phyloP scores from a whole-genome alignment of 2,329 filamentous ascomycete genomes.

The Colletotrichum noveboracense region DNA sequence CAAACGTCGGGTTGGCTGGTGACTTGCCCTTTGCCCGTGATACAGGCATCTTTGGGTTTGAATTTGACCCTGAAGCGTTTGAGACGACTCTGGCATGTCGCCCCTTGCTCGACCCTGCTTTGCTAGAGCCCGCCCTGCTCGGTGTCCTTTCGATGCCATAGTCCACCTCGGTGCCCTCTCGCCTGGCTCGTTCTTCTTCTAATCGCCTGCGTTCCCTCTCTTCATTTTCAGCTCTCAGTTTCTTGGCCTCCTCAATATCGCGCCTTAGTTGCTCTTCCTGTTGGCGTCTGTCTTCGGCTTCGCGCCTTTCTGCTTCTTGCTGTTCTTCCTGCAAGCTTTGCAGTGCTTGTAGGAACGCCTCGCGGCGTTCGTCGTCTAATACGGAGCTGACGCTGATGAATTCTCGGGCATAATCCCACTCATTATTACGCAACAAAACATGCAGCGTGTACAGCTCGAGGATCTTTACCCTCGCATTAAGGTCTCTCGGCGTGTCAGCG shows the following conservation, averaged over 20 bases:
- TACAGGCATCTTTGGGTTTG: slow-evolving; percentile 27
- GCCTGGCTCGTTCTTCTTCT: slow-evolving; percentile 57
- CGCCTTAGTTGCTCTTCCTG: slow-evolving; percentile 62
- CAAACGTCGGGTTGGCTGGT: slow-evolving; percentile 41
- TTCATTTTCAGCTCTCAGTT: slow-evolving; percentile 63
- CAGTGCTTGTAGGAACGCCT: slow-evolving; percentile 86
- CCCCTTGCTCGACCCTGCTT: slow-evolving; percentile 39
- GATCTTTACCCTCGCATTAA: slow-evolving; percentile 86
- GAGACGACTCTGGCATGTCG: slow-evolving; percentile 35
- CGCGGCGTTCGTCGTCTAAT: slow-evolving; percentile 88
- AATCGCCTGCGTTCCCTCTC: slow-evolving; percentile 56
- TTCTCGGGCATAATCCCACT: slow-evolving; percentile 94
- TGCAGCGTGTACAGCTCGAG: slow-evolving; percentile 95
- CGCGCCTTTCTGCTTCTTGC: slow-evolving; percentile 71
- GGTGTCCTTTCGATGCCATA: slow-evolving; percentile 69
- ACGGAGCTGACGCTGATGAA: slow-evolving; percentile 89
- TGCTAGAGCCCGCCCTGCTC: slow-evolving; percentile 39
- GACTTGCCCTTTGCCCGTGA: slow-evolving; percentile 36
- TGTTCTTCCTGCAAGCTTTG: slow-evolving; percentile 86
- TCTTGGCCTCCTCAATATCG: slow-evolving; percentile 63
- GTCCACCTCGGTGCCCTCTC: slow-evolving; percentile 66
- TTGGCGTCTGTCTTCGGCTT: slow-evolving; percentile 60
- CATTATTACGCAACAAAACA: slow-evolving; percentile 88
- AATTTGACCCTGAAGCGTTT: slow-evolving; percentile 33
- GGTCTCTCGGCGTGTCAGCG: slow-evolving; percentile 82